A percentile compares a stretch with the other conserved stretches of the same genome.
These are phyloP conservation scores for Suillus spraguei DNA, from an alignment of 768 basidiomycete species.

Conservation along the genomic window DNA sequence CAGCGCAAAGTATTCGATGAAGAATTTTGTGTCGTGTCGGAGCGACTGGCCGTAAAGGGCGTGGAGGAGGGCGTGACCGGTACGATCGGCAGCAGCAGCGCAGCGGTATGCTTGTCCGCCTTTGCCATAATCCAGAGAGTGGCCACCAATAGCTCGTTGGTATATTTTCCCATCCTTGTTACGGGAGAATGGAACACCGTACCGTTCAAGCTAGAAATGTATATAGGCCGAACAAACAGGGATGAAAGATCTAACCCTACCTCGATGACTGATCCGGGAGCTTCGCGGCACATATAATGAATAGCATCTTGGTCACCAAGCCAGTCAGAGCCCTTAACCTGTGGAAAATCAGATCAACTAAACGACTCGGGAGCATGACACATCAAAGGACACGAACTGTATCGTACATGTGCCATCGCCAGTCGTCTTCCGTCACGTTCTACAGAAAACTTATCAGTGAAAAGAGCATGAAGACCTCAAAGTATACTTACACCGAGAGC, in stretches of 20 bases:
- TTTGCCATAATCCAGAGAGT: slow-evolving; percentile 95
- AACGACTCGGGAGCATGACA: slow-evolving; percentile 7
- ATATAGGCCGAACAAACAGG: slow-evolving; percentile 1
- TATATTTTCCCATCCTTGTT: slow-evolving; percentile 99
- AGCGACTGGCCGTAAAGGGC: slow-evolving; percentile 99
- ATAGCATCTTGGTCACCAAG: slow-evolving; percentile 99
- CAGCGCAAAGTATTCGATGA: slow-evolving; percentile 99
- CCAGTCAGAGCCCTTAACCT: slow-evolving; percentile 99
- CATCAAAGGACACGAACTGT: slow-evolving; percentile 55
- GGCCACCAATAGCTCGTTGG: slow-evolving; percentile 98
- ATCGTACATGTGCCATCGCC: slow-evolving; percentile 99
- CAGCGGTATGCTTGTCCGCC: slow-evolving; percentile 99
- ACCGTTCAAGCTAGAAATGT: slow-evolving; percentile 84
- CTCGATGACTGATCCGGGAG: slow-evolving; percentile 91
- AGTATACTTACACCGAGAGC: slow-evolving; percentile 77
- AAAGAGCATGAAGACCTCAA: background rate
- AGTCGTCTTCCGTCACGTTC: slow-evolving; percentile 99
- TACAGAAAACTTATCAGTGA: slow-evolving; percentile 31
- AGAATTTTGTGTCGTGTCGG: slow-evolving; percentile 99
- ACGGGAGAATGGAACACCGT: slow-evolving; percentile 97
- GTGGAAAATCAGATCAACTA: slow-evolving; percentile 18
- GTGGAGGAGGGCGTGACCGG: slow-evolving; percentile 97
- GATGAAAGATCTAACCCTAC: slow-evolving; percentile 39
- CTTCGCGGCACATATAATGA: slow-evolving; percentile 99
- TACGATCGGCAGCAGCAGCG: slow-evolving; percentile 97